Evolutionary conservation across 2,329 filamentous ascomycete genomes (phyloP), one percentile per base, ranked within the genome.

Genomic region (Xylariaceae sp.): DNA sequence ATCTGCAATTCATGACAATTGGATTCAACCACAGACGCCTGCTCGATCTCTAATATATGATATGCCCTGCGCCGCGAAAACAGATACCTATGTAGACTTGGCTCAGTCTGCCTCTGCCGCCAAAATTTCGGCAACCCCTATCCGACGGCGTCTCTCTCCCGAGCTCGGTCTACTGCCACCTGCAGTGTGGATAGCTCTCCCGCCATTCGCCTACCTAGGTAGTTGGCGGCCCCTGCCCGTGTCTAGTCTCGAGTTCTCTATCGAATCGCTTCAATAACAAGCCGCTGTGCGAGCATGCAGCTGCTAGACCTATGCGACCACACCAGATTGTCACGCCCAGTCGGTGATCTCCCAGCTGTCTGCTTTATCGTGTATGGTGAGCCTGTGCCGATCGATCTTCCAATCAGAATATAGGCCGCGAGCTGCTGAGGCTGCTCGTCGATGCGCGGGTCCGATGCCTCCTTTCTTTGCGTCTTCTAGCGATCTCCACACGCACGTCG

Each of bases 401-500:
- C 87, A 87, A 78, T 71, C 87, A 71, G 70, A 80, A 72, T 78
- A 87, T 72, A 75, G 80, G 71, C 78, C 82, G 73, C 74, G 81
- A 68, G 76, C 80, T 70, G 72, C 84, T 70, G 83, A 81, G 76
- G 73, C 89, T 68, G 78, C 91, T 77, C 87, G 73, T 55, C 74
- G 72, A 68, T 83, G 80, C 55, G 84, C 85, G 47, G 79, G 77
- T 9, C 83, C 83, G 51, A 76, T 70, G 32, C 81, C 82, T 55
- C 83, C 84, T 59, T 76, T 75, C 62, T 73, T 76, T 39, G 84
- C 84, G 65, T 86, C 81, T 41, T 80, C 74, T 43, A 76, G 74
- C 34, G 78, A 79, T 60, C 81, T 75, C 84, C 84, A 87, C 57
- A 87, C 68, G 69, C 84, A 91, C 47, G 91, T 96, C 43, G 91